A percentile compares a stretch with the other conserved stretches of the same genome.
phyloP scores from a whole-genome alignment of 805 yeast species.

The Spathaspora girioi region DNA sequence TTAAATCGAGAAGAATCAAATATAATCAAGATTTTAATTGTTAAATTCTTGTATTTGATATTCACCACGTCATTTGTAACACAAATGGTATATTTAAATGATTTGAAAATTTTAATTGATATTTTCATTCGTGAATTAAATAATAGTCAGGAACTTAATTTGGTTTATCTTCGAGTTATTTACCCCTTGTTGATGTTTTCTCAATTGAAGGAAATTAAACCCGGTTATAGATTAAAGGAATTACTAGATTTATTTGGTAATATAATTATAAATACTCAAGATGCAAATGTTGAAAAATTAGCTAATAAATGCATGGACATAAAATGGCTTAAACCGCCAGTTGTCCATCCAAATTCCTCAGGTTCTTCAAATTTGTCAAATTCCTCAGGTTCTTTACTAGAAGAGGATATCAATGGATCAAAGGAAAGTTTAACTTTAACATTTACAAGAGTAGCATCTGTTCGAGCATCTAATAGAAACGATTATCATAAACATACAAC shows the following conservation, averaged over 20 bases:
- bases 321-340: slow-evolving; percentile 26
- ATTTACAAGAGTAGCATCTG: slow-evolving; percentile 30
- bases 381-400: background rate
- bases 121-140: slow-evolving; percentile 77
- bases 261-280: slow-evolving; percentile 28
- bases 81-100: slow-evolving; percentile 76
- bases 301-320: slow-evolving; percentile 32
- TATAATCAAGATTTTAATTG: slow-evolving; percentile 69
- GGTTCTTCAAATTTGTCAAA: background rate
- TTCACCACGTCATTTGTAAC: slow-evolving; percentile 63
- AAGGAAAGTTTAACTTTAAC: background rate
- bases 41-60: slow-evolving; percentile 72
- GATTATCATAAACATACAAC: slow-evolving; percentile 36
- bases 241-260: slow-evolving; percentile 49
- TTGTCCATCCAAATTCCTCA: background rate
- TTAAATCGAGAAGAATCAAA: slow-evolving; percentile 75
- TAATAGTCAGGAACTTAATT: slow-evolving; percentile 51
- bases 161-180: slow-evolving; percentile 63
- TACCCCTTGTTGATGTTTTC: slow-evolving; percentile 68
- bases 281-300: slow-evolving; percentile 21
- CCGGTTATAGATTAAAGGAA: slow-evolving; percentile 57
- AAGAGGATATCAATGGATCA: background rate
- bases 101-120: slow-evolving; percentile 77
- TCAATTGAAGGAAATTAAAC: slow-evolving; percentile 46
- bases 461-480: slow-evolving; percentile 27